Conservation (phyloP, 2,329 filamentous ascomycete genomes). For the Colletotrichum caudatum region DNA sequence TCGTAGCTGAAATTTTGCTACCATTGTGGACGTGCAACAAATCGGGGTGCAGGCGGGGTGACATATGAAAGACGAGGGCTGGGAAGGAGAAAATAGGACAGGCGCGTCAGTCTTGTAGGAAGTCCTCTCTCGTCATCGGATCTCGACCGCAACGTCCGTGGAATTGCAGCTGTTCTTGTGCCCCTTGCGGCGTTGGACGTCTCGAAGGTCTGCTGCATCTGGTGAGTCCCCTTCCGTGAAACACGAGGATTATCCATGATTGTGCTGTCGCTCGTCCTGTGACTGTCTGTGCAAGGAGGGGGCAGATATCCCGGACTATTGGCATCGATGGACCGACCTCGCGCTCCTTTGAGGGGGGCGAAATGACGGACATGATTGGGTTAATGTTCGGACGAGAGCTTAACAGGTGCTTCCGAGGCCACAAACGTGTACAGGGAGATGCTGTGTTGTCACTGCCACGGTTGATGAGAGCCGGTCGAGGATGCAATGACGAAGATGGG, state of each 20-base stretch:
- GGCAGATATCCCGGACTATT: slow-evolving; percentile 31
- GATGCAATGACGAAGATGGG: slow-evolving; percentile 9
- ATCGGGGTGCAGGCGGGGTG: slow-evolving; percentile 9
- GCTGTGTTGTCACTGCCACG: slow-evolving; percentile 2
- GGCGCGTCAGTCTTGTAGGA: slow-evolving; percentile 33
- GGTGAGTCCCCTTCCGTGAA: slow-evolving; percentile 28
- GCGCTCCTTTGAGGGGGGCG: slow-evolving; percentile 23
- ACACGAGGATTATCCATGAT: slow-evolving; percentile 38
- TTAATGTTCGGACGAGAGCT: slow-evolving; percentile 15
- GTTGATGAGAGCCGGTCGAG: not conserved
- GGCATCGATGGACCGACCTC: not conserved
- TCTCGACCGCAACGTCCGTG: slow-evolving; percentile 19
- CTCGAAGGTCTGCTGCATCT: slow-evolving; percentile 31
- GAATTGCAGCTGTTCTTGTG: slow-evolving; percentile 3
- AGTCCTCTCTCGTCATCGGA: slow-evolving; percentile 26
- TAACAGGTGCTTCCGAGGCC: not conserved
- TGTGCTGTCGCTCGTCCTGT: slow-evolving; percentile 24
- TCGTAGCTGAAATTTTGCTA: slow-evolving; percentile 38
- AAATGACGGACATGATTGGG: slow-evolving; percentile 2
- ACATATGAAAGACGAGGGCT: not conserved
- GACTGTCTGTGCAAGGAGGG: slow-evolving; percentile 33
- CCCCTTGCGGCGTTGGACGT: slow-evolving; percentile 39
- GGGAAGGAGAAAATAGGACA: not conserved
- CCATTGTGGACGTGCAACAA: slow-evolving; percentile 27
- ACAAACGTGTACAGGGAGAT: not conserved